Evolutionary conservation across 331 rosid species (phyloP).

Genomic region (Telfairia occidentalis): DNA sequence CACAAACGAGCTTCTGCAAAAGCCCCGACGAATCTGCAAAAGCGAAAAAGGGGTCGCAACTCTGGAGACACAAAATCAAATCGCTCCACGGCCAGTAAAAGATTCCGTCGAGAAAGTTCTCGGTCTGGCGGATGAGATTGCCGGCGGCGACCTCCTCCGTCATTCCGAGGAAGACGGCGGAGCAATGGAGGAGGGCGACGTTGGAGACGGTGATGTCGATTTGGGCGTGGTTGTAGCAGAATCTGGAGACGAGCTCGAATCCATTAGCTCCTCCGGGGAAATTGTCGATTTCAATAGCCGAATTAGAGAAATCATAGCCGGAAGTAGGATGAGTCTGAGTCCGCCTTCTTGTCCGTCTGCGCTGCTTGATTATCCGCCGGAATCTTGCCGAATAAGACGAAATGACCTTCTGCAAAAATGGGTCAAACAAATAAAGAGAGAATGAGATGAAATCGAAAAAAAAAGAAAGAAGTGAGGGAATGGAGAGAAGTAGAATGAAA

Average conservation of each 20-base stretch:
- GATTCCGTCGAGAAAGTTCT: constrained; percentile 51
- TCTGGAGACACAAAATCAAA: constrained; percentile 34
- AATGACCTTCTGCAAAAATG: constrained; percentile 6
- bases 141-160: constrained; percentile 24
- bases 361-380: background rate
- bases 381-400: background rate
- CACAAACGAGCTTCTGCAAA: constrained; percentile 46
- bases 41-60: constrained; percentile 27
- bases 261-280: constrained; percentile 74
- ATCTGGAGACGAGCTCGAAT: constrained; percentile 60
- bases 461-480: background rate
- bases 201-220: constrained; percentile 43
- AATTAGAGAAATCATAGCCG: background rate
- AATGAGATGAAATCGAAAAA: constrained; percentile 47
- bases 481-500: background rate
- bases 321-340: background rate
- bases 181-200: constrained; percentile 40
- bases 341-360: background rate
- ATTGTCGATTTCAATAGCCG: background rate
- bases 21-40: constrained; percentile 60
- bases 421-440: too few relatives aligned
- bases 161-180: constrained; percentile 76
- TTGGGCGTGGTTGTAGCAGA: constrained; percentile 52
- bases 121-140: constrained; percentile 48
- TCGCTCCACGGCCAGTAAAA: constrained; percentile 76